phyloP scores from a whole-genome alignment of 805 yeast genomes.

The Komagataella kurtzmanii region DNA sequence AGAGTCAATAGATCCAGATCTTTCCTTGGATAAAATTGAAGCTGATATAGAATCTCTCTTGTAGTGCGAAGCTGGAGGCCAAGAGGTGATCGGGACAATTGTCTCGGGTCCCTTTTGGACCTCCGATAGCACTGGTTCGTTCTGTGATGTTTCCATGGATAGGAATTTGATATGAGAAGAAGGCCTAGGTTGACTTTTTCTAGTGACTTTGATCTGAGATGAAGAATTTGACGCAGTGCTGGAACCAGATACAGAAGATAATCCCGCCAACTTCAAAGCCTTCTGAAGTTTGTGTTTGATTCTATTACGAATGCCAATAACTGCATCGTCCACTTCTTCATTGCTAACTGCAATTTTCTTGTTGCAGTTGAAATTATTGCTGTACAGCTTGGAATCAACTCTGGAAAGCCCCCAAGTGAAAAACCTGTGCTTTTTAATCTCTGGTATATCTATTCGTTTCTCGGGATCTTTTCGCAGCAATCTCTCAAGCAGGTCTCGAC shows the following conservation, averaged over 20 bases:
- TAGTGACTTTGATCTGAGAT: background rate
- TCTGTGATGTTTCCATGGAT: background rate
- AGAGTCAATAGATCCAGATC: conserved; percentile 17
- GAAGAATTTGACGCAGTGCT: background rate
- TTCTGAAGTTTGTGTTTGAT: conserved; percentile 37
- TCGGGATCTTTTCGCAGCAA: conserved; percentile 61
- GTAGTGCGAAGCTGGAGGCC: conserved; percentile 2
- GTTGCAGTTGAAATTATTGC: conserved; percentile 13
- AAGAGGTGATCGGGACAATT: background rate
- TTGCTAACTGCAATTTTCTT: conserved; percentile 44
- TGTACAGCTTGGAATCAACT: conserved; percentile 14
- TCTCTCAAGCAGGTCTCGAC: conserved; percentile 44
- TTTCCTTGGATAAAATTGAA: conserved; percentile 14
- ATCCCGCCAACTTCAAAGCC: conserved; percentile 14
- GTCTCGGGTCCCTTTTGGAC: background rate
- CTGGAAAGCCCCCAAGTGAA: conserved; percentile 15
- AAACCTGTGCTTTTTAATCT: conserved; percentile 72
- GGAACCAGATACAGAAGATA: background rate
- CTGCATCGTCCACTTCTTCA: conserved; percentile 66
- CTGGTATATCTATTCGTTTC: conserved; percentile 52
- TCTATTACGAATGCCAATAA: conserved; percentile 65
- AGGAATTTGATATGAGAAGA: background rate
- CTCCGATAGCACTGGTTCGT: background rate
- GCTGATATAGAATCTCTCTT: conserved; percentile 7
- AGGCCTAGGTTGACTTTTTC: background rate